A percentile compares a stretch with the other conserved stretches of the same genome.
phyloP scores from a whole-genome alignment of 208 protist genomes.

The Trypanosoma rangeli region DNA sequence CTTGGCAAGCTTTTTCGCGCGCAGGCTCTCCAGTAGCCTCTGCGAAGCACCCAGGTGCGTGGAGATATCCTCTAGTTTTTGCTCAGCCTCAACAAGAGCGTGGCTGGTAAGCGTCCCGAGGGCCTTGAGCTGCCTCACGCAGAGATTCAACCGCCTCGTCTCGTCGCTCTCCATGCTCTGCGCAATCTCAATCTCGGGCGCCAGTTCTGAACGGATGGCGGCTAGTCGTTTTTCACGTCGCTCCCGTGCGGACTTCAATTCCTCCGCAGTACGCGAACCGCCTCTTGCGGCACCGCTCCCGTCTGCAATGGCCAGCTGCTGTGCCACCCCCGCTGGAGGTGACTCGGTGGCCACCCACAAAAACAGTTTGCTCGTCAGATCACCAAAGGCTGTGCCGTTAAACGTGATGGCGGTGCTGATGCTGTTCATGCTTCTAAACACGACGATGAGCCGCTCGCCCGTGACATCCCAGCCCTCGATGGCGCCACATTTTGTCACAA shows the following conservation, averaged over 20 bases:
- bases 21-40: slow-evolving; percentile 14
- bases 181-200: slow-evolving; percentile 27
- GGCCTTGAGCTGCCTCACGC: slow-evolving; percentile 64
- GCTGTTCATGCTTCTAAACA: slow-evolving; percentile 84
- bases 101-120: slow-evolving; percentile 52
- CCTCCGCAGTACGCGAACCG: slow-evolving; percentile 23
- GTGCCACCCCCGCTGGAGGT: slow-evolving; percentile 51
- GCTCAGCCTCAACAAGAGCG: slow-evolving; percentile 31
- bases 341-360: slow-evolving; percentile 80
- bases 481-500: slow-evolving; percentile 66
- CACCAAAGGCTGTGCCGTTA: slow-evolving; percentile 71
- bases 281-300: slow-evolving; percentile 10
- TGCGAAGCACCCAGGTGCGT: slow-evolving; percentile 9
- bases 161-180: slow-evolving; percentile 33
- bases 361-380: slow-evolving; percentile 53
- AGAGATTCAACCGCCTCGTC: slow-evolving; percentile 52
- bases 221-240: slow-evolving; percentile 36
- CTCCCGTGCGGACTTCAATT: slow-evolving; percentile 30
- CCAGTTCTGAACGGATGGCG: slow-evolving; percentile 44
- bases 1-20: not conserved
- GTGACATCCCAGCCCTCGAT: slow-evolving; percentile 82
- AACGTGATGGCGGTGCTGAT: slow-evolving; percentile 81
- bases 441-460: slow-evolving; percentile 51
- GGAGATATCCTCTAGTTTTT: slow-evolving; percentile 33
- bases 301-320: slow-evolving; percentile 61